phyloP scores from a whole-genome alignment of 2,329 filamentous ascomycete species.

The Xylogone sp. region DNA sequence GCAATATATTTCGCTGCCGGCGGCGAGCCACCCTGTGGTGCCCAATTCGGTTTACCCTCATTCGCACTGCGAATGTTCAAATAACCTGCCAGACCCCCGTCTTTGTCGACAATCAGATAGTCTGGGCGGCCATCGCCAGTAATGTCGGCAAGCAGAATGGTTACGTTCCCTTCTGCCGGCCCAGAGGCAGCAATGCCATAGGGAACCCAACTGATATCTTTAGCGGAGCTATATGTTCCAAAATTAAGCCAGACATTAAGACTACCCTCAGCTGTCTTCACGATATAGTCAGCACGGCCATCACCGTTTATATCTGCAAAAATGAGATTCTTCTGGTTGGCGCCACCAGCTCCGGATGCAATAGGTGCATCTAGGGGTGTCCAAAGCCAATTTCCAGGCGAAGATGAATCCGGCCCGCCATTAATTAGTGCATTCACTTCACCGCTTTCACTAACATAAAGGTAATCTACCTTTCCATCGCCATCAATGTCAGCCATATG shows the following conservation, averaged over 20 bases:
- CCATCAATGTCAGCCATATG: slow-evolving; percentile 3
- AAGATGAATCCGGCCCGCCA: too few relatives aligned
- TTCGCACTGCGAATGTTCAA: slow-evolving; percentile 2
- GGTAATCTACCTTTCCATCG: slow-evolving; percentile 9
- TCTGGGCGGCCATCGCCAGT: slow-evolving; percentile 8
- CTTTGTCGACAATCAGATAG: slow-evolving; percentile 3
- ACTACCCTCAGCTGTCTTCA: slow-evolving; percentile 2
- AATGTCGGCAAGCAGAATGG: too few relatives aligned
- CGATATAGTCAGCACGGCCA: slow-evolving; percentile 6
- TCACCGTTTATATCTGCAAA: slow-evolving; percentile 9
- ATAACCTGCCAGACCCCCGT: slow-evolving; percentile 1
- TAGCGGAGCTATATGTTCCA: too few relatives aligned
- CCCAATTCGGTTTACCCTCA: neutral
- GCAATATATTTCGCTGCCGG: neutral
- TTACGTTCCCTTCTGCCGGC: too few relatives aligned
- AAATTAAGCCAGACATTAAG: slow-evolving; percentile 4
- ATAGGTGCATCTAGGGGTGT: too few relatives aligned
- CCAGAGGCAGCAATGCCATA: too few relatives aligned
- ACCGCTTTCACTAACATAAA: slow-evolving; percentile 3
- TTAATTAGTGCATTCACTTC: slow-evolving; percentile 4
- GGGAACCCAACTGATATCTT: too few relatives aligned
- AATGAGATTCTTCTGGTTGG: too few relatives aligned
- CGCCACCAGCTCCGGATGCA: too few relatives aligned
- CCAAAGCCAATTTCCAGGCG: too few relatives aligned
- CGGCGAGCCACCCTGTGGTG: neutral